These are phyloP conservation scores for Trichosporon ovoides DNA, from an alignment of 1,284 basidiomycete species.

Conservation along the genomic window DNA sequence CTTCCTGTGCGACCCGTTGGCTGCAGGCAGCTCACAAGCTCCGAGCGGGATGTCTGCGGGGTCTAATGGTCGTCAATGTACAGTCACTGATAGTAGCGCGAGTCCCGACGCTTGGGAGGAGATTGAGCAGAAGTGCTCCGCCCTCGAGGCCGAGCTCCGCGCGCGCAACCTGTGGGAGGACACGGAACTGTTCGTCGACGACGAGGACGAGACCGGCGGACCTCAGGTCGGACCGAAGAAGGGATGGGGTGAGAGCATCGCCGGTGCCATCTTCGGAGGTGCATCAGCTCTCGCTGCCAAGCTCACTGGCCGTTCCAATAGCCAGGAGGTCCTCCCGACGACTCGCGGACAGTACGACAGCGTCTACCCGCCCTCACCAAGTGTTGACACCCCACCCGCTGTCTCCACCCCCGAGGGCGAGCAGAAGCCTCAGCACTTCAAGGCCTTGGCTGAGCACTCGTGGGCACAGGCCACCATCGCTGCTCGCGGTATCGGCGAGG, in stretches of 20 bases:
- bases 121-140: slow-evolving; percentile 30
- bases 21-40: background rate
- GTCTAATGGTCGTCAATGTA: background rate
- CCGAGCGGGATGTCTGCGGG: background rate
- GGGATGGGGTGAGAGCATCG: slow-evolving; percentile 44
- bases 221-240: slow-evolving; percentile 20
- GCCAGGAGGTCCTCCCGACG: slow-evolving; percentile 19
- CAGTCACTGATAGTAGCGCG: slow-evolving; percentile 19
- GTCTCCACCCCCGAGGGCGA: slow-evolving; percentile 18
- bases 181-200: slow-evolving; percentile 41
- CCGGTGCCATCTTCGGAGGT: slow-evolving; percentile 14
- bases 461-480: slow-evolving; percentile 44
- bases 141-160: slow-evolving; percentile 38
- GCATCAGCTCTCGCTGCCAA: slow-evolving; percentile 7
- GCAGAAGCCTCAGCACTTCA: slow-evolving; percentile 11
- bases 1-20: too few species aligned
- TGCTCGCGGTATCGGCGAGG: slow-evolving; percentile 37
- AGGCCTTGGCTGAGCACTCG: slow-evolving; percentile 29
- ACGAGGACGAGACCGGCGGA: slow-evolving; percentile 41
- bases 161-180: slow-evolving; percentile 40
- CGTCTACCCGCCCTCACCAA: background rate
- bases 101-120: slow-evolving; percentile 42
- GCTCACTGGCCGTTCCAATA: slow-evolving; percentile 4
- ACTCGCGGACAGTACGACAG: slow-evolving; percentile 12
- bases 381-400: slow-evolving; percentile 5